Base-by-base conservation (phyloP, 75 land plant species). In the Cupressus sempervirens region DNA sequence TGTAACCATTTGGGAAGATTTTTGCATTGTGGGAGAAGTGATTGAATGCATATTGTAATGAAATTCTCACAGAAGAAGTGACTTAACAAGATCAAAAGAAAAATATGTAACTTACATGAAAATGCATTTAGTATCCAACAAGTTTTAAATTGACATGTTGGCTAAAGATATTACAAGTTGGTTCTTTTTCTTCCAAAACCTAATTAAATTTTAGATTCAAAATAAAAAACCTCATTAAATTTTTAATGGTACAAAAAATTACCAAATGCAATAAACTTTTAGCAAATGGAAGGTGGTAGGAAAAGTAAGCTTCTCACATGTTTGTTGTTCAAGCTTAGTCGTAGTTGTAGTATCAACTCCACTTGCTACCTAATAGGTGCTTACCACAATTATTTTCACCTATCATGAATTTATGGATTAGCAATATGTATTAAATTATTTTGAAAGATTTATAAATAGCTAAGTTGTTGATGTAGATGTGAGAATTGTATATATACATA, bases 361-460 rank as follows among this genome's bases (percentile, higher is more conserved):
- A 93, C 99, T 98, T n/a, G 99, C 99, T 41, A 98, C 99, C 84
- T 98, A 98, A 82, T 98, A 98, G 54, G 99, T 98, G 83, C 98
- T 96, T 65, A 98, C 99, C 36, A 98, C 99, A 98, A 98, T 98
- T 29, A 98, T 87, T 82, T 83, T 88, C 26, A 96, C 98, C 96
- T 94, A 62, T 32, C 20, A 85, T 38, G 34, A 16, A 54, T 41
- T 29, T 45, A n/a, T 40, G 41, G 32, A 23, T 84, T 18, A 30
- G 46, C 41, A 45, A 79, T 79, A 43, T 30, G 38, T 36, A 15
- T 16, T 75, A 12, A 76, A 76, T 1, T 2, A 18, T 18, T 15
- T 76, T 38, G 38, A 79, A n/a, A 50, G 32, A 79, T 77, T 77
- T n/a, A n/a, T n/a, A n/a, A n/a, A n/a, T n/a, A n/a, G n/a, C n/a